These are phyloP conservation scores for Thecaphora frezii DNA, from an alignment of 1,284 basidiomycete species.

Conservation along the genomic window DNA sequence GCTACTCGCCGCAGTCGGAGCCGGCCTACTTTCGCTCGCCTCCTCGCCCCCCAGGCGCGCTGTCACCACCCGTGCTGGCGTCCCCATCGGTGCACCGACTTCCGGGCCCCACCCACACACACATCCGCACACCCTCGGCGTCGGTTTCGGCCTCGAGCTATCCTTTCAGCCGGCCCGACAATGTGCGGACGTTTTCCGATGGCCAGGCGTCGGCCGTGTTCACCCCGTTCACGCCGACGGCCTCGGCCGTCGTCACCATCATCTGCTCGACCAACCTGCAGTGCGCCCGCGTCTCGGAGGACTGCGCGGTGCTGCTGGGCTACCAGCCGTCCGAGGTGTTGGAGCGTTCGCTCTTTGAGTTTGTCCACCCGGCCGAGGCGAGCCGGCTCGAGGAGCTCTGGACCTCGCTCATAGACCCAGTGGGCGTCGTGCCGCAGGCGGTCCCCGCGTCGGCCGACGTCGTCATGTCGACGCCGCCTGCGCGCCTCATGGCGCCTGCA, in stretches of 20 bases:
- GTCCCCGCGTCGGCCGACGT: slow-evolving; percentile 29
- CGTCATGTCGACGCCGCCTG: slow-evolving; percentile 24
- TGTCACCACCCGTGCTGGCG: slow-evolving; percentile 15
- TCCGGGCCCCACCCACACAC: slow-evolving; percentile 17
- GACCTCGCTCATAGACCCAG: slow-evolving; percentile 35
- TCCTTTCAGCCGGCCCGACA: slow-evolving; percentile 32
- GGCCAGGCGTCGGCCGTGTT: slow-evolving; percentile 8
- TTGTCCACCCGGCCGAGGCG: slow-evolving; percentile 41
- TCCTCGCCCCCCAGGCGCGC: slow-evolving; percentile 10
- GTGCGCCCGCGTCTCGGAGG: slow-evolving; percentile 38
- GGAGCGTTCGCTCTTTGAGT: slow-evolving; percentile 33
- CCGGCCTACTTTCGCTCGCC: slow-evolving; percentile 28
- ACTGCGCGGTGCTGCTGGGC: slow-evolving; percentile 32
- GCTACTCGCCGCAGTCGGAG: slow-evolving; percentile 26
- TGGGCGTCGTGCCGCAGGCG: slow-evolving; percentile 31
- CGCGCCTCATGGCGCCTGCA: slow-evolving; percentile 37
- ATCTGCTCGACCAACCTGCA: slow-evolving; percentile 45
- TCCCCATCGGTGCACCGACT: slow-evolving; percentile 17
- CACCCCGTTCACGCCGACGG: slow-evolving; percentile 14
- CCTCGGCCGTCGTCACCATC: slow-evolving; percentile 33
- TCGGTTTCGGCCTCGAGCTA: slow-evolving; percentile 40
- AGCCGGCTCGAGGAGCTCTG: slow-evolving; percentile 31
- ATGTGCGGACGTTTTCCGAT: slow-evolving; percentile 9
- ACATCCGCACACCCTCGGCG: slow-evolving; percentile 27
- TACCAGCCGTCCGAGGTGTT: slow-evolving; percentile 33